Conservation (phyloP, 192 early-diverging fungal species). For the Endogone sp. region DNA sequence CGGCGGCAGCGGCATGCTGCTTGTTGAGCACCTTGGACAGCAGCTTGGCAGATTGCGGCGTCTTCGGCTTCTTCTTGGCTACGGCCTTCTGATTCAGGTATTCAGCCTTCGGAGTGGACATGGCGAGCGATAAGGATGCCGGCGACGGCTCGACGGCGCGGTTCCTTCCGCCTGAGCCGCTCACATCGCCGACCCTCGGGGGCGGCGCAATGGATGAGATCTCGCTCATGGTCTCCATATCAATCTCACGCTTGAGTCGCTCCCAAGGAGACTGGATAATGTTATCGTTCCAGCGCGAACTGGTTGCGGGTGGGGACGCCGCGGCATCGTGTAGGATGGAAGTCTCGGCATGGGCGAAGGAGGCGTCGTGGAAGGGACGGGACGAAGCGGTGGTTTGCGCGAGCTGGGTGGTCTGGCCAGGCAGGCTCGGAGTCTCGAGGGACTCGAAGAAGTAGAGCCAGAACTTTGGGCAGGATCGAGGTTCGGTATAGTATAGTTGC, state of each 20-base stretch:
- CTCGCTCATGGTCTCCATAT: constrained; percentile 12
- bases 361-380: background rate
- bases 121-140: no score
- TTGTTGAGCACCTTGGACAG: constrained; percentile 11
- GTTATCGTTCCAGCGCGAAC: background rate
- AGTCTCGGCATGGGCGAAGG: background rate
- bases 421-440: constrained; percentile 2
- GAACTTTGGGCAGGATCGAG: no score
- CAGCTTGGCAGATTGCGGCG: background rate
- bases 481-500: no score
- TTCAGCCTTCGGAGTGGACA: background rate
- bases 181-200: background rate
- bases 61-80: background rate
- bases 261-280: constrained; percentile 3
- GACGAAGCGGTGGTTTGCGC: constrained; percentile 6
- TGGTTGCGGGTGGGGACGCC: background rate
- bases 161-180: constrained; percentile 5
- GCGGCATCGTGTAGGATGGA: background rate
- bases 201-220: constrained; percentile 6
- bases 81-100: background rate
- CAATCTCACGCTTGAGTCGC: constrained; percentile 19
- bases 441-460: constrained; percentile 27
- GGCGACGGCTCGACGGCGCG: constrained; percentile 8
- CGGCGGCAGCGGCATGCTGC: background rate
- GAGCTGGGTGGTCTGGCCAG: background rate